These are phyloP conservation scores for Cytospora paraplurivora DNA, from an alignment of 2,329 filamentous ascomycete species.

Conservation along the genomic window DNA sequence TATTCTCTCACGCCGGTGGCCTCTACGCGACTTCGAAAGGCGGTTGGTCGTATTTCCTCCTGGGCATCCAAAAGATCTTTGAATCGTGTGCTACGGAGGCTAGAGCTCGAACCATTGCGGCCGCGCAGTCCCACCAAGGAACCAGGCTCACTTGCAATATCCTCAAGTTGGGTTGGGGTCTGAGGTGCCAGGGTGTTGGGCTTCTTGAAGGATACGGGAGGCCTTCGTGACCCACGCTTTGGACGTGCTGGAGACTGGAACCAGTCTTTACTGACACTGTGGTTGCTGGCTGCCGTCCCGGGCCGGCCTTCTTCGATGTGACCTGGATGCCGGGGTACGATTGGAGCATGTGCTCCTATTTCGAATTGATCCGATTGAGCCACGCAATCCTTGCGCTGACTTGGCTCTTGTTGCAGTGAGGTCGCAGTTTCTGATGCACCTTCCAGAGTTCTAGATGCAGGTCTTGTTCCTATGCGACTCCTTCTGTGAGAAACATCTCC, in stretches of 20 bases:
- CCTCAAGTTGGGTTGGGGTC: neutral
- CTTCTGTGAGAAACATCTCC: slow-evolving; percentile 1
- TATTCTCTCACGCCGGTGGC: slow-evolving; percentile 57
- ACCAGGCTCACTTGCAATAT: neutral
- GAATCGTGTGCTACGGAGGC: slow-evolving; percentile 5
- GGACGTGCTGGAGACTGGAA: slow-evolving; percentile 12
- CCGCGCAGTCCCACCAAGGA: slow-evolving; percentile 8
- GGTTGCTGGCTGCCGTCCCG: slow-evolving; percentile 36
- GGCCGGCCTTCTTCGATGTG: slow-evolving; percentile 37
- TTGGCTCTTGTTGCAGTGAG: neutral
- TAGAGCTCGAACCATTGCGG: slow-evolving; percentile 22
- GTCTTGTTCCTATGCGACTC: neutral
- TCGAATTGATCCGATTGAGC: slow-evolving; percentile 25
- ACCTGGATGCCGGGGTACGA: slow-evolving; percentile 36
- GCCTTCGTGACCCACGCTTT: slow-evolving; percentile 20
- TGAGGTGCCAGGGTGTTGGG: slow-evolving; percentile 18
- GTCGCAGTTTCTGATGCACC: neutral
- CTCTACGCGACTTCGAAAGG: slow-evolving; percentile 52
- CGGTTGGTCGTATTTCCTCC: slow-evolving; percentile 50
- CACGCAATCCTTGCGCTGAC: slow-evolving; percentile 28
- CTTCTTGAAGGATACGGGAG: slow-evolving; percentile 30
- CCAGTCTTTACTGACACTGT: slow-evolving; percentile 10
- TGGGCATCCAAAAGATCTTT: slow-evolving; percentile 58
- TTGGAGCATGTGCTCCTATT: slow-evolving; percentile 36
- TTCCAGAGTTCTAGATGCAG: slow-evolving; percentile 32